Conservation (phyloP, 2,329 filamentous ascomycete genomes). For the Zalaria sp. region DNA sequence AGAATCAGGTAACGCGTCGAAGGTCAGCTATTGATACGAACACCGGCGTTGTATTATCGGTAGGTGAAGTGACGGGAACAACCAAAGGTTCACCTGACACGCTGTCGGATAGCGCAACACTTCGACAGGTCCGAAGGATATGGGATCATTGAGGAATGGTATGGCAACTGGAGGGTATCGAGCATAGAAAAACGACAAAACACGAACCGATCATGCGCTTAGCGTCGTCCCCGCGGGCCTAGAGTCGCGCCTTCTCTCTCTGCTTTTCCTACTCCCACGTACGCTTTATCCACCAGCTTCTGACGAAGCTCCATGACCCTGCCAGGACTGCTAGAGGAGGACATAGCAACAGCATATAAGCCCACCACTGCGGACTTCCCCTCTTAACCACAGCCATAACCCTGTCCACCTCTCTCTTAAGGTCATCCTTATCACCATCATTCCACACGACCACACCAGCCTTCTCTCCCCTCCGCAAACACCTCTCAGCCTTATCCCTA, state of each 20-base stretch:
- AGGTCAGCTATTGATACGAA: constrained; percentile 5
- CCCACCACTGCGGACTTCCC: constrained; percentile 70
- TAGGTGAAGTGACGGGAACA: constrained; percentile 13
- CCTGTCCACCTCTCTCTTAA: constrained; percentile 51
- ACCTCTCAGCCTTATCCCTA: constrained; percentile 64
- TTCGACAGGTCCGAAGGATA: not conserved
- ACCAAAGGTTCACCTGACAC: constrained; percentile 2
- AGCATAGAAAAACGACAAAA: not conserved
- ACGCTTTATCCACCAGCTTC: constrained; percentile 56
- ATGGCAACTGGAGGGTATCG: not conserved
- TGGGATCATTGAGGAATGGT: no score
- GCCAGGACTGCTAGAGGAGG: constrained; percentile 61
- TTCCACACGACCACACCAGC: constrained; percentile 82
- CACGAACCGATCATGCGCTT: not conserved
- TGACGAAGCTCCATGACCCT: constrained; percentile 57
- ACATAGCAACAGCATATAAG: constrained; percentile 50
- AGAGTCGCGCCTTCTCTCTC: constrained; percentile 47
- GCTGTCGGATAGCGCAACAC: constrained; percentile 1
- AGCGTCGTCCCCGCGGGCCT: not conserved
- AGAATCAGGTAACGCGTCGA: no score
- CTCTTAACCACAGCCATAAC: constrained; percentile 50
- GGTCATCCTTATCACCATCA: constrained; percentile 57
- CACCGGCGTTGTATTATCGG: constrained; percentile 9
- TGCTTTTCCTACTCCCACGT: constrained; percentile 49
- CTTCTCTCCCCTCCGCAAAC: constrained; percentile 46